phyloP scores from a whole-genome alignment of 352 stramenopile species.

The Aphanomyces cochlioides region DNA sequence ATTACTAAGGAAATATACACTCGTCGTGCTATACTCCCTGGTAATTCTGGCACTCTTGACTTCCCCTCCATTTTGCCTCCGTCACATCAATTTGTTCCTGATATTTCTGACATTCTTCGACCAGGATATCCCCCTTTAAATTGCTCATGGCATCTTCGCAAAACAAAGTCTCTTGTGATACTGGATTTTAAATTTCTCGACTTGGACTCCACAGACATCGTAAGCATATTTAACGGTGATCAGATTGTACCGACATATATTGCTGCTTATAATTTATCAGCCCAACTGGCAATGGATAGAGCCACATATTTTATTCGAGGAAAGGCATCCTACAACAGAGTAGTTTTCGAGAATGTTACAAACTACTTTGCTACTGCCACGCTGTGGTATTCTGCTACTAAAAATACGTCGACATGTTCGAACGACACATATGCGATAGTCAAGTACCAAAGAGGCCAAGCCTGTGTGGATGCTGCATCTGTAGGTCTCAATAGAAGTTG shows the following conservation, averaged over 20 bases:
- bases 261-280: slow-evolving; percentile 2
- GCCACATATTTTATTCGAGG: slow-evolving; percentile 1
- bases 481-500: slow-evolving; percentile 1
- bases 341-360: not conserved
- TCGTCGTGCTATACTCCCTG: not conserved
- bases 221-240: not conserved
- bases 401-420: not conserved
- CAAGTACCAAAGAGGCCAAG: not conserved
- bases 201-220: not conserved
- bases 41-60: not conserved
- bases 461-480: not conserved
- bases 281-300: not conserved
- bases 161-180: not conserved
- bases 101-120: not conserved
- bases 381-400: not conserved
- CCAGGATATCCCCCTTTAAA: not conserved
- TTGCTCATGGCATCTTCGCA: not conserved
- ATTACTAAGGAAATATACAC: not conserved
- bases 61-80: not conserved
- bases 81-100: not conserved
- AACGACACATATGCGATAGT: slow-evolving; percentile 2
- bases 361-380: not conserved
- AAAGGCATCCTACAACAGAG: not conserved
- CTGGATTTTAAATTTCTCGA: not conserved
- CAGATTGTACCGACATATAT: not conserved